These are phyloP conservation scores for Pterulicium gracile DNA, from an alignment of 1,284 basidiomycete genomes.

Conservation along the genomic window DNA sequence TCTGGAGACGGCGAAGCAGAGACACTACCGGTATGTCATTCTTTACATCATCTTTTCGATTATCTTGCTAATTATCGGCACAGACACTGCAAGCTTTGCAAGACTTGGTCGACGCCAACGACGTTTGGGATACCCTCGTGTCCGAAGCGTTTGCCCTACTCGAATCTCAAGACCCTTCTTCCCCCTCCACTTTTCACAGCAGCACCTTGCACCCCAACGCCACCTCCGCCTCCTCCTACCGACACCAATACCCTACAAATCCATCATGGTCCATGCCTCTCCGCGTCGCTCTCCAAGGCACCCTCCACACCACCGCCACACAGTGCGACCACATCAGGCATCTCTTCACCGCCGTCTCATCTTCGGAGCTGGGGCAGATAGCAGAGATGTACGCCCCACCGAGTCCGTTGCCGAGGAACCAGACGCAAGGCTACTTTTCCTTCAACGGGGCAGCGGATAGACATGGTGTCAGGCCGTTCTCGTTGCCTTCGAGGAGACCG, in stretches of 20 bases:
- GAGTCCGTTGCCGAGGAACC: conserved; percentile 31
- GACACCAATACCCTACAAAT: conserved; percentile 27
- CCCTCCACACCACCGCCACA: conserved; percentile 59
- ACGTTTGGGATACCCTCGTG: conserved; percentile 61
- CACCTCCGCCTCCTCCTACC: conserved; percentile 12
- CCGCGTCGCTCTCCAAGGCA: conserved; percentile 58
- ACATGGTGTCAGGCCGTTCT: too few species aligned
- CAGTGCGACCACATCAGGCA: conserved; percentile 74
- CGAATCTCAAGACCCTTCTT: conserved; percentile 63
- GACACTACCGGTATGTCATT: too few species aligned
- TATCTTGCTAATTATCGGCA: too few species aligned
- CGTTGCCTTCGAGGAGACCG: conserved; percentile 4
- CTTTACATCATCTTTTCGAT: too few species aligned
- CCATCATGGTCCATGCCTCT: conserved; percentile 45
- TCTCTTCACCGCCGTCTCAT: conserved; percentile 62
- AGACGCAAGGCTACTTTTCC: conserved; percentile 27
- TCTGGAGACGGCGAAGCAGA: too few species aligned
- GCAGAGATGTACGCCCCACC: conserved; percentile 79
- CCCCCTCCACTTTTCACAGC: conserved; percentile 10
- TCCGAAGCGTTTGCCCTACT: conserved; percentile 53
- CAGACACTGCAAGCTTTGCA: conserved; percentile 55
- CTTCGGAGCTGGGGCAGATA: conserved; percentile 55
- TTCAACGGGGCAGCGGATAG: conserved; percentile 26
- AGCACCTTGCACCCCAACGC: conserved; percentile 10
- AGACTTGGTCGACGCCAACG: conserved; percentile 53